These are phyloP conservation scores for Aspergillus affinis DNA, from an alignment of 495 filamentous ascomycete species.

Conservation along the genomic window DNA sequence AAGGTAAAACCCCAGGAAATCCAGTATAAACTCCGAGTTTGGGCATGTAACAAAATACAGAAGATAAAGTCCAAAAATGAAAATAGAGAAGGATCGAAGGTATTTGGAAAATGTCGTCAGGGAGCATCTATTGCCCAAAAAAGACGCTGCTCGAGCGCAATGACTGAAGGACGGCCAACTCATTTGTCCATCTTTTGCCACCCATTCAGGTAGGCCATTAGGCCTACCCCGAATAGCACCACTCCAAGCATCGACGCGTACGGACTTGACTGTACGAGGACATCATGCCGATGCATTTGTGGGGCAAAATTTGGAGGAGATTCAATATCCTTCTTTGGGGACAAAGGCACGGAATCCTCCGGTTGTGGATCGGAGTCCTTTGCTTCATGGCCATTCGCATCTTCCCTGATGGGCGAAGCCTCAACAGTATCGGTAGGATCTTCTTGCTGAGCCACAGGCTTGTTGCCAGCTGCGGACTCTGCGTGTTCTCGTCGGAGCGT, in stretches of 20 bases:
- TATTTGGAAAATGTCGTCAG: constrained; percentile 7
- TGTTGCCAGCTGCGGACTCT: constrained; percentile 9
- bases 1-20: constrained; percentile 15
- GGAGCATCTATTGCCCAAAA: not conserved
- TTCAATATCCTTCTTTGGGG: constrained; percentile 38
- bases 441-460: constrained; percentile 9
- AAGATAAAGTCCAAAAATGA: constrained; percentile 22
- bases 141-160: constrained; percentile 6
- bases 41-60: constrained; percentile 14
- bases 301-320: constrained; percentile 41
- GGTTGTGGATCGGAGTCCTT: constrained; percentile 3
- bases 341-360: constrained; percentile 19
- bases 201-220: constrained; percentile 94
- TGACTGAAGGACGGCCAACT: constrained; percentile 16
- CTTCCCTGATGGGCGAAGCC: constrained; percentile 13
- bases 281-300: constrained; percentile 36
- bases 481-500: constrained; percentile 69
- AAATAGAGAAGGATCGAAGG: constrained; percentile 11
- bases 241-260: constrained; percentile 88
- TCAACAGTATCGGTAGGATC: constrained; percentile 2
- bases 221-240: constrained; percentile 80
- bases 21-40: constrained; percentile 18
- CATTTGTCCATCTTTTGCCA: constrained; percentile 71
- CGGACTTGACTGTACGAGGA: constrained; percentile 68
- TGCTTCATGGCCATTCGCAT: constrained; percentile 7